Evolutionary conservation across 495 filamentous ascomycete genomes (phyloP), one percentile per base, ranked within the genome.

Genomic region (Tetracladium marchalianum): DNA sequence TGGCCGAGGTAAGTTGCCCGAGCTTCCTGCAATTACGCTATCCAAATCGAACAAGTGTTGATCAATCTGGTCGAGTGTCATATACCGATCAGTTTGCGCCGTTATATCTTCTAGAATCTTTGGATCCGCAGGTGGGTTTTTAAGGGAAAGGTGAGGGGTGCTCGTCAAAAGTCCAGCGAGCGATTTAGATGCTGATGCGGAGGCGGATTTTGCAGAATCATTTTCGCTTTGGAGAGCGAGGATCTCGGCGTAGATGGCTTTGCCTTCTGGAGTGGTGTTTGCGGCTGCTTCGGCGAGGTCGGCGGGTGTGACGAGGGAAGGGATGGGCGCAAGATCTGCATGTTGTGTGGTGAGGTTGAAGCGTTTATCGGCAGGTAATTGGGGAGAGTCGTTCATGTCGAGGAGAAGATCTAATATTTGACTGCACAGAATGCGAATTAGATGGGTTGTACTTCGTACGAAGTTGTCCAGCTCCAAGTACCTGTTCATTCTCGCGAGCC

Each of bases 401-500:
- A 92, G 71, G 19, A 92, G 76, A 24, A 95, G 67, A 54, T 95
- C 92, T 18, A 95, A 75, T 13, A 59, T 24, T 49, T 53, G 46
- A 40, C 56, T 59, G 47, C 15, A 37, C 34, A 19, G 31, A 7
- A 44, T 5, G 40, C 22, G 36, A 2, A 35, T 50, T 31, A 55
- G 52, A 27, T 44, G 41, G 27, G 15, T 3, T 41, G 39, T 22
- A 41, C 4, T 27, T 27, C 22, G 7, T 27, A 27, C 3, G 22
- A 27, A 7, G 22, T 3, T n/a, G 11, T 12, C 2, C 7, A 7
- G 22, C 7, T 27, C 22, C 7, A 7, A 7, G 22, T 7, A 60
- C 56, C 95, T 89, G 56, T 93, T 95, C 64, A 95, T 80, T 58
- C 92, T 78, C 51, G 84, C 79, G 31, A 97, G 77, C 45, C 89